A percentile compares a stretch with the other conserved stretches of the same genome.
phyloP scores from a whole-genome alignment of 495 filamentous ascomycete species.

The Penicillium arizonense region DNA sequence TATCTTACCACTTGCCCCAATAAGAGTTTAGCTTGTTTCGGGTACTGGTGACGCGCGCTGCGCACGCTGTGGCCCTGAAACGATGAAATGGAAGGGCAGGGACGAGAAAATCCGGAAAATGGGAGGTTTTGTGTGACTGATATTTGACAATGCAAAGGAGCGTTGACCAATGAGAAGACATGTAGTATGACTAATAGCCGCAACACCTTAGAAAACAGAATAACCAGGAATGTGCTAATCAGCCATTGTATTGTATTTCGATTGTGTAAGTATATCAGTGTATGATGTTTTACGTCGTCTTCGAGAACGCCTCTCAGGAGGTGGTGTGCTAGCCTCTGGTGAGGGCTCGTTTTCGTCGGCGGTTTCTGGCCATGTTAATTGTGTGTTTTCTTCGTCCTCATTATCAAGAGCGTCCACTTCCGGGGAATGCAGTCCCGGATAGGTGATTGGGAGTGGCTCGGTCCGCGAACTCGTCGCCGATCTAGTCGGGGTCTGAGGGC shows the following conservation, averaged over 20 bases:
- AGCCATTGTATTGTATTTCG: background rate
- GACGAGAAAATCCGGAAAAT: too few species aligned
- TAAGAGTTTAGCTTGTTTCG: too few species aligned
- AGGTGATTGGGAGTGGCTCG: background rate
- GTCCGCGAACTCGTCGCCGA: background rate
- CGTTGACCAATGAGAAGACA: background rate
- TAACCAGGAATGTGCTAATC: too few species aligned
- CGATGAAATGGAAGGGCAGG: too few species aligned
- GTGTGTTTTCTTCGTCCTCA: background rate
- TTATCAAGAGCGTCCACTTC: background rate
- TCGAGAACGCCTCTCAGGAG: constrained; percentile 4
- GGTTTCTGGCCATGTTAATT: constrained; percentile 1
- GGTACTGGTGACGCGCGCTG: too few species aligned
- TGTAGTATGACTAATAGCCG: background rate
- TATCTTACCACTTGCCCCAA: too few species aligned
- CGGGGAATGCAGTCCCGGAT: background rate
- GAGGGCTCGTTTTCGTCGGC: background rate
- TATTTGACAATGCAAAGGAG: background rate
- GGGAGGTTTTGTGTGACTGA: background rate
- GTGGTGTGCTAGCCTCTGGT: background rate
- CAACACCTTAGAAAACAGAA: background rate
- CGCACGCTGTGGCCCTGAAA: too few species aligned
- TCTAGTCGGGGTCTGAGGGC: background rate
- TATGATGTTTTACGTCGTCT: too few species aligned
- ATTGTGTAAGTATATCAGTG: too few species aligned